Conservation (phyloP, 345 rosid species). For the Jatropha curcas region DNA sequence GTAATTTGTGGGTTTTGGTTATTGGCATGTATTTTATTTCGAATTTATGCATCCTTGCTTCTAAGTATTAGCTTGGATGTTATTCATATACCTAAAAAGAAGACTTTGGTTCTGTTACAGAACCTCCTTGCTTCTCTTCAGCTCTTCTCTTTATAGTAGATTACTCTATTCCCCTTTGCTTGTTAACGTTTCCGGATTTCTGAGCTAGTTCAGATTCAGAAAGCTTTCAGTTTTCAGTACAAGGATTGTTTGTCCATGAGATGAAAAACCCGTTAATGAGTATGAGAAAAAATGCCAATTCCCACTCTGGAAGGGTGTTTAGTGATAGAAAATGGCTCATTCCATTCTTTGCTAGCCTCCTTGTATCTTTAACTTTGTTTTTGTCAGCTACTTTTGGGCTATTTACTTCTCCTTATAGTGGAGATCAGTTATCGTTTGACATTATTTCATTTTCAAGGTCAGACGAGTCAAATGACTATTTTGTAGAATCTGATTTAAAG, state of each 20-base stretch:
- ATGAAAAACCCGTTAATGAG: slow-evolving; percentile 25
- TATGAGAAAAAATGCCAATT: slow-evolving; percentile 60
- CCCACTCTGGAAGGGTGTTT: slow-evolving; percentile 62
- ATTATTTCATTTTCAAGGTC: slow-evolving; percentile 37
- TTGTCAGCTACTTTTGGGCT: slow-evolving; percentile 43
- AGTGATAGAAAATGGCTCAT: slow-evolving; percentile 81
- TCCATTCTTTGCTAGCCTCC: slow-evolving; percentile 76
- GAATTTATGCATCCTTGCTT: slow-evolving; percentile 12
- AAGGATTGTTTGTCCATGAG: slow-evolving; percentile 22
- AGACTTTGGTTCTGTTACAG: slow-evolving; percentile 11
- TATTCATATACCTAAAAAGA: slow-evolving; percentile 13
- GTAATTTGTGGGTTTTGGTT: not conserved
- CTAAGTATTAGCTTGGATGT: slow-evolving; percentile 20
- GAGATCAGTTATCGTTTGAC: slow-evolving; percentile 55
- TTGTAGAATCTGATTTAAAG: slow-evolving; percentile 63
- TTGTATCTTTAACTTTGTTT: slow-evolving; percentile 63
- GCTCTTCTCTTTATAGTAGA: not conserved
- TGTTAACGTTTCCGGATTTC: not conserved
- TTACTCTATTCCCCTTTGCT: slow-evolving; percentile 11
- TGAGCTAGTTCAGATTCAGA: not conserved
- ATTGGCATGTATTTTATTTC: not conserved
- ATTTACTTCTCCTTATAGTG: slow-evolving; percentile 43
- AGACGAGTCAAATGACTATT: slow-evolving; percentile 61
- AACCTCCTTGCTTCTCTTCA: slow-evolving; percentile 17
- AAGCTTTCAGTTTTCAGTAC: not conserved